Evolutionary conservation across 257 asterid species (phyloP), one percentile per base, ranked within the genome.

Genomic region (Scutellaria galericulata): DNA sequence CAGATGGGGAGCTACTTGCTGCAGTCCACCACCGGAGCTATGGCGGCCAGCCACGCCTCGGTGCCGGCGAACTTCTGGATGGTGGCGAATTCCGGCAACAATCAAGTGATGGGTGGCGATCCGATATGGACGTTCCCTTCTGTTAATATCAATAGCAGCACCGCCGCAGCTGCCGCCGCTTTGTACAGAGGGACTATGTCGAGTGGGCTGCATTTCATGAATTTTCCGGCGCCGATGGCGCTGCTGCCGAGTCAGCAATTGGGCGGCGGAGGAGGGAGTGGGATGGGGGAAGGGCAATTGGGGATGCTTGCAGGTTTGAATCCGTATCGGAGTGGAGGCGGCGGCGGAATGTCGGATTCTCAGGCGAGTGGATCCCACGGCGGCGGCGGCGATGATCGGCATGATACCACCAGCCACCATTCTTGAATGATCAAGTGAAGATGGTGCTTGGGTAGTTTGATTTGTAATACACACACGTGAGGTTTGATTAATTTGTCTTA

Each of bases 51-150:
- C 66, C 97, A 93, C 61, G 77, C 94, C 2, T 86, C 97, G 5
- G 77, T 84, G 47, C 97, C 98, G 78, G 88, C 97, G 0, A 94
- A 94, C 62, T 91, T 91, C 54, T 94, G 96, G 97, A 94, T 94
- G 98, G 68, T 91, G 66, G 90, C 96, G 11, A 93, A 89, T 82
- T 82, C 94, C 20, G 79, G 77, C 39, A 91, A 82, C 69, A 74
- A 75, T 51, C 96, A 86, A 70, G 90, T 85, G 0, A 80, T 89
- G 89, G 88, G 92, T 3, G 86, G 90, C 8, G 97, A 89, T 82
- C 90, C 97, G 0, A 79, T 88, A 52, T 91, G 98, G 97, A 86
- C 98, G n/a, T 85, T 88, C 53, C 95, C 91, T 0, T 80, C 89
- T 0, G 86, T 85, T 41, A 88, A 73, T 61, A 80, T 75, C n/a